Evolutionary conservation across 1,139 yeast genomes (phyloP).

Genomic region (Blastobotrys apis): DNA sequence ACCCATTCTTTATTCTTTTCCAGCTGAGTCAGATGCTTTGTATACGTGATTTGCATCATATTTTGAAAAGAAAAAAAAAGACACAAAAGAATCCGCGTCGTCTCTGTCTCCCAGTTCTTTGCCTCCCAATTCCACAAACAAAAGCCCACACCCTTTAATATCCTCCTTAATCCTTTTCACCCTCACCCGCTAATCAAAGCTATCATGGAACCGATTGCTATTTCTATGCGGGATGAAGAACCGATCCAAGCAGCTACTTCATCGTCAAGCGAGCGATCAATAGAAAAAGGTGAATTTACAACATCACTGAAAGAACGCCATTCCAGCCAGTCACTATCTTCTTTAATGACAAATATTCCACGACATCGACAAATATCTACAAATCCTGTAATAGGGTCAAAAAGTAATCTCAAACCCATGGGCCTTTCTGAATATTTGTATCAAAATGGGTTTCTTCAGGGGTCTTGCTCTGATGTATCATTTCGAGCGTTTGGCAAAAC

Average conservation of each 20-base stretch:
- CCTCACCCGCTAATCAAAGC: no score
- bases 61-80: background rate
- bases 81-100: no score
- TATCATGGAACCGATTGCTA: no score
- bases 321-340: background rate
- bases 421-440: constrained; percentile 35
- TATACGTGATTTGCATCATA: constrained; percentile 18
- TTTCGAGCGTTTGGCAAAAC: constrained; percentile 43
- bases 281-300: background rate
- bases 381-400: constrained; percentile 1
- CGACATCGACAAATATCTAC: constrained; percentile 7
- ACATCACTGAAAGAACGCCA: no score
- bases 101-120: no score
- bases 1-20: constrained; percentile 49
- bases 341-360: constrained; percentile 1
- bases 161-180: no score
- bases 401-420: constrained; percentile 15
- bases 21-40: constrained; percentile 43
- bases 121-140: no score
- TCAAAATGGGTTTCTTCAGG: constrained; percentile 41
- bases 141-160: no score
- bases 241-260: no score
- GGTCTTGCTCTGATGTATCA: constrained; percentile 47
- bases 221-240: no score
- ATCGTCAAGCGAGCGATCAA: no score